These are phyloP conservation scores for Selenicereus undatus DNA, from an alignment of 148 eudicot genomes.

Conservation along the genomic window DNA sequence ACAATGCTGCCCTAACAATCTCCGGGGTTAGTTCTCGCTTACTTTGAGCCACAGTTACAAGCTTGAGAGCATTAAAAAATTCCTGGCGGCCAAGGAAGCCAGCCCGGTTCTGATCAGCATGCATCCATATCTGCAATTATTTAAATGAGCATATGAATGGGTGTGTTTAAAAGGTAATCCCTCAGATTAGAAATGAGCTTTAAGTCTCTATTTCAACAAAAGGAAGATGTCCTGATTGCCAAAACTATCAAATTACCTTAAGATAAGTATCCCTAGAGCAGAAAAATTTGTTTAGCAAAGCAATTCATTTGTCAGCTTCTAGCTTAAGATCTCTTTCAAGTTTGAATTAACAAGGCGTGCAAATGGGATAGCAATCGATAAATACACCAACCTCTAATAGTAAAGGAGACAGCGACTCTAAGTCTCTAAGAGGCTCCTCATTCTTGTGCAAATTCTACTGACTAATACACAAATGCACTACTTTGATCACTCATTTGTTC, in stretches of 20 bases:
- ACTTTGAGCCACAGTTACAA: conserved; percentile 95
- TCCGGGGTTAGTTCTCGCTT: conserved; percentile 94
- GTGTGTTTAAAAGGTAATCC: background rate
- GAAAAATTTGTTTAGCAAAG: background rate
- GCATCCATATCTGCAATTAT: conserved; percentile 82
- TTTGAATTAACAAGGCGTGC: too few species aligned
- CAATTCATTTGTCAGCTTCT: background rate
- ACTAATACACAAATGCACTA: background rate
- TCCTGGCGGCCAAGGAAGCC: conserved; percentile 87
- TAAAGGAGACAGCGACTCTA: background rate
- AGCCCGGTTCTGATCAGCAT: conserved; percentile 77
- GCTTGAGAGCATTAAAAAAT: conserved; percentile 89
- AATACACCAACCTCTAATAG: background rate
- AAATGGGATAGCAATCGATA: background rate
- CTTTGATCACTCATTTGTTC: background rate
- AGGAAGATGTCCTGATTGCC: background rate
- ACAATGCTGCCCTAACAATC: conserved; percentile 94
- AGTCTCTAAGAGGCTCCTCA: background rate
- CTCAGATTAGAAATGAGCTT: background rate
- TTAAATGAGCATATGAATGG: background rate
- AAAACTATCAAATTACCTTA: background rate
- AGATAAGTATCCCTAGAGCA: background rate
- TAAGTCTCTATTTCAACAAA: background rate
- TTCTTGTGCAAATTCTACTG: background rate
- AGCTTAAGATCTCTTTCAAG: background rate